Conservation (phyloP, 805 yeast species). For the Kluyveromyces aestuarii region DNA sequence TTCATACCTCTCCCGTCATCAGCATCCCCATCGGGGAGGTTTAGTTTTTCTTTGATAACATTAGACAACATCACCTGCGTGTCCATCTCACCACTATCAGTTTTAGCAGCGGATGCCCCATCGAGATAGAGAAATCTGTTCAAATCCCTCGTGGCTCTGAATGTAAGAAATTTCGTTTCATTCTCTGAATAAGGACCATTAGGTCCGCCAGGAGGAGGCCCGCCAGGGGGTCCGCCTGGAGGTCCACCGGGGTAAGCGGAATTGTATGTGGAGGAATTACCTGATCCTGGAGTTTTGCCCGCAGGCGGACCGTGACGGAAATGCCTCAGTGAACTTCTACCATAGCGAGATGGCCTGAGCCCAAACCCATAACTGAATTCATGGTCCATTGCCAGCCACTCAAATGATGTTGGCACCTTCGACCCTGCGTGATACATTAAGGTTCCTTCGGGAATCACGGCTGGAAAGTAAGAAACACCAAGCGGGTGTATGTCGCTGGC, state of each 20-base stretch:
- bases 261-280: slow-evolving; percentile 4
- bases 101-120: slow-evolving; percentile 63
- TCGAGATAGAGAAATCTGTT: slow-evolving; percentile 45
- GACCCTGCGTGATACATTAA: slow-evolving; percentile 47
- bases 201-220: neutral
- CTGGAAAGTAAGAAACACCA: slow-evolving; percentile 52
- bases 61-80: slow-evolving; percentile 38
- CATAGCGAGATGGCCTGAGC: slow-evolving; percentile 13
- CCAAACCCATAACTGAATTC: slow-evolving; percentile 51
- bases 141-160: slow-evolving; percentile 39
- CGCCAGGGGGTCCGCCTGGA: slow-evolving; percentile 5
- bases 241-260: slow-evolving; percentile 8
- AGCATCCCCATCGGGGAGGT: slow-evolving; percentile 9
- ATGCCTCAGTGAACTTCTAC: slow-evolving; percentile 9
- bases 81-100: slow-evolving; percentile 52
- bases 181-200: neutral
- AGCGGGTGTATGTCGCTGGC: slow-evolving; percentile 44
- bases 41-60: slow-evolving; percentile 10
- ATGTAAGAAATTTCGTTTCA: slow-evolving; percentile 32
- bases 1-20: slow-evolving; percentile 22
- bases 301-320: slow-evolving; percentile 2
- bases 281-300: neutral
- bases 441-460: slow-evolving; percentile 51
- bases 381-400: slow-evolving; percentile 59
- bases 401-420: slow-evolving; percentile 37